These are phyloP conservation scores for Tephrocybe sp. DNA, from an alignment of 768 basidiomycete species.

Conservation along the genomic window DNA sequence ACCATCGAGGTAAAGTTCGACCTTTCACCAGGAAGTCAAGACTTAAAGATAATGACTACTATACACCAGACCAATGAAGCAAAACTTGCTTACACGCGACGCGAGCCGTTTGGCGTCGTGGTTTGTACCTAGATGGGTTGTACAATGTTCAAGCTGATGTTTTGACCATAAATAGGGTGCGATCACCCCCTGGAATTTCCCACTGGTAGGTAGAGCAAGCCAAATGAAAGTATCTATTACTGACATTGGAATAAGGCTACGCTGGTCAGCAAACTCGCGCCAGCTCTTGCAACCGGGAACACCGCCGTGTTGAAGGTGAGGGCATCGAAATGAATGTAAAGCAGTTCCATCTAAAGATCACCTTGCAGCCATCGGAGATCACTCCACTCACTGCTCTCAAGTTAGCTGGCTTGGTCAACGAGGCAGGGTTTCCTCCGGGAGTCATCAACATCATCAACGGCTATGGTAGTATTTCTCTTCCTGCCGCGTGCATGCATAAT, in stretches of 20 bases:
- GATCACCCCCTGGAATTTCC: slow-evolving; percentile 60
- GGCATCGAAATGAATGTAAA: not conserved
- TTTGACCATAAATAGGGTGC: slow-evolving; percentile 24
- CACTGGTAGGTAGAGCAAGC: slow-evolving; percentile 18
- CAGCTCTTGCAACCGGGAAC: slow-evolving; percentile 46
- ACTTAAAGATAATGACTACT: not conserved
- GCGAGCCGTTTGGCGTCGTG: slow-evolving; percentile 58
- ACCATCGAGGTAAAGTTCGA: slow-evolving; percentile 54
- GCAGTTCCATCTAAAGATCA: not conserved
- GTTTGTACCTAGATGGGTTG: slow-evolving; percentile 13
- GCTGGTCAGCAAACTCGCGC: slow-evolving; percentile 22
- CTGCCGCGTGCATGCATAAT: slow-evolving; percentile 27
- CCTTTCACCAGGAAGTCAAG: not conserved
- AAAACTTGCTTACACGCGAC: slow-evolving; percentile 27
- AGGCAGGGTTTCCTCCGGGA: slow-evolving; percentile 71
- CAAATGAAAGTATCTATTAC: too few relatives aligned
- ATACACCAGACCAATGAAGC: slow-evolving; percentile 23
- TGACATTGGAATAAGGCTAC: not conserved
- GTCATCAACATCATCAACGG: slow-evolving; percentile 69
- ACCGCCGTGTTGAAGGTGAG: slow-evolving; percentile 50
- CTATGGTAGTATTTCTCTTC: slow-evolving; percentile 31
- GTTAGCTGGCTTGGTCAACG: slow-evolving; percentile 44
- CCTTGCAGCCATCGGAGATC: slow-evolving; percentile 56
- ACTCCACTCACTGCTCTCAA: slow-evolving; percentile 61
- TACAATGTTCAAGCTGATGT: not conserved